Evolutionary conservation across 768 basidiomycete genomes (phyloP).

Genomic region (Boletus vermiculosoides): DNA sequence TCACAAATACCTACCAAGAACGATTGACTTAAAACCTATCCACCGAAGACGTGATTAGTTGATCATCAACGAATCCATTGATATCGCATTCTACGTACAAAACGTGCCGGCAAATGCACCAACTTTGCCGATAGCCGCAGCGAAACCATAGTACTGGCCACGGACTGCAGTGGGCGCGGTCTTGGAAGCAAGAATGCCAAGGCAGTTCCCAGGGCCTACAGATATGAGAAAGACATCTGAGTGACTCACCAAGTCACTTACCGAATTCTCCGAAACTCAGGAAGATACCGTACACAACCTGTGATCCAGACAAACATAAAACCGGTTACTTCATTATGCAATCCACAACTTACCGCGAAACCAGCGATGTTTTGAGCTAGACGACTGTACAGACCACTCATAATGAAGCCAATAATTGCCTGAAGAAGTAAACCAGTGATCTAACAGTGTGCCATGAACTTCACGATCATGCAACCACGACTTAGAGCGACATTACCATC

Average conservation of each 20-base stretch:
- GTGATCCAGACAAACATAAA: background rate
- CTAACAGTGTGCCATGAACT: conserved; percentile 32
- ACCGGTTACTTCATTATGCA: background rate
- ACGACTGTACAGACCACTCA: conserved; percentile 76
- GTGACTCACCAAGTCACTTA: conserved; percentile 20
- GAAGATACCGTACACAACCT: conserved; percentile 91
- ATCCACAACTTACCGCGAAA: conserved; percentile 55
- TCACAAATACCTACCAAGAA: conserved; percentile 44
- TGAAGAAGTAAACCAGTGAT: conserved; percentile 67
- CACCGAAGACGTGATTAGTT: conserved; percentile 2
- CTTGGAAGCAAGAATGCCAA: conserved; percentile 85
- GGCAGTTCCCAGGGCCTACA: conserved; percentile 76
- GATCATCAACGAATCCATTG: background rate
- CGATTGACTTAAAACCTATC: conserved; percentile 65
- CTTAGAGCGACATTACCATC: conserved; percentile 46
- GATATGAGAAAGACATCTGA: background rate
- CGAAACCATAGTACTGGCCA: conserved; percentile 82
- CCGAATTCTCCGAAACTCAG: conserved; percentile 86
- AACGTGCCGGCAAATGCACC: conserved; percentile 84
- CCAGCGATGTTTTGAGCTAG: conserved; percentile 65
- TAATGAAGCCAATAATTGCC: conserved; percentile 80
- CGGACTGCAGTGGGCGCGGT: conserved; percentile 81
- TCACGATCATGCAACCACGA: background rate
- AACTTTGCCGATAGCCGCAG: conserved; percentile 83
- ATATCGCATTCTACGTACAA: conserved; percentile 44